These are phyloP conservation scores for Spathaspora boniae DNA, from an alignment of 805 yeast species.

Conservation along the genomic window DNA sequence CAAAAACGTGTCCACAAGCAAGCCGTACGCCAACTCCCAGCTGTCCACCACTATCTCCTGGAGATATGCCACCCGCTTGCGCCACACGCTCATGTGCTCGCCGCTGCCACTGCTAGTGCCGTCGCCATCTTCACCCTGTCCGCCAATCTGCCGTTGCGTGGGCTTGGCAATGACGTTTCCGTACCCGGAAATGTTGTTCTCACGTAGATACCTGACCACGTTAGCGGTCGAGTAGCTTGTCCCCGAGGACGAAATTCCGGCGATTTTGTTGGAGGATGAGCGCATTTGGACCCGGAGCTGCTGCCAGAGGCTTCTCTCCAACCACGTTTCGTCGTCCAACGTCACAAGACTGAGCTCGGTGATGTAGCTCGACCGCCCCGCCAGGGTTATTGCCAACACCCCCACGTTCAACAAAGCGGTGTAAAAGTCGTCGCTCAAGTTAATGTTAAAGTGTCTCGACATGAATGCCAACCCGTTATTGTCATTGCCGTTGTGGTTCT, in stretches of 20 bases:
- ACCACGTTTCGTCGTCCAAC: slow-evolving; percentile 53
- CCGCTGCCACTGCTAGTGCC: background rate
- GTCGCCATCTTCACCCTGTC: slow-evolving; percentile 7
- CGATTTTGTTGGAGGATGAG: no score
- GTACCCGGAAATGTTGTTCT: slow-evolving; percentile 18
- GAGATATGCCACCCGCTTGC: slow-evolving; percentile 18
- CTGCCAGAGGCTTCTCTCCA: slow-evolving; percentile 38
- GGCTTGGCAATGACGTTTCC: slow-evolving; percentile 30
- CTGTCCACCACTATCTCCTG: slow-evolving; percentile 18
- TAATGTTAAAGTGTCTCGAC: slow-evolving; percentile 31
- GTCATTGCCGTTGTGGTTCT: slow-evolving; percentile 15
- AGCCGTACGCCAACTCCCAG: slow-evolving; percentile 19
- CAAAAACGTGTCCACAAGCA: slow-evolving; percentile 14
- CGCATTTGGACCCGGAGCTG: slow-evolving; percentile 4
- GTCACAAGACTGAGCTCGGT: slow-evolving; percentile 51
- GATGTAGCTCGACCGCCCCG: slow-evolving; percentile 63
- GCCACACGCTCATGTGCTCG: slow-evolving; percentile 14
- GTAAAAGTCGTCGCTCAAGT: slow-evolving; percentile 61
- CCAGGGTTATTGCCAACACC: slow-evolving; percentile 60
- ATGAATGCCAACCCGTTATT: no score
- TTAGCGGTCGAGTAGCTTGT: background rate
- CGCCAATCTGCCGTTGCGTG: slow-evolving; percentile 20
- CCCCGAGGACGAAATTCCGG: background rate
- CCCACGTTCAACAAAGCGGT: slow-evolving; percentile 59
- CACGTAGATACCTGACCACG: background rate